These are phyloP conservation scores for Pythium coloratum DNA, from an alignment of 352 stramenopile genomes.

Conservation along the genomic window DNA sequence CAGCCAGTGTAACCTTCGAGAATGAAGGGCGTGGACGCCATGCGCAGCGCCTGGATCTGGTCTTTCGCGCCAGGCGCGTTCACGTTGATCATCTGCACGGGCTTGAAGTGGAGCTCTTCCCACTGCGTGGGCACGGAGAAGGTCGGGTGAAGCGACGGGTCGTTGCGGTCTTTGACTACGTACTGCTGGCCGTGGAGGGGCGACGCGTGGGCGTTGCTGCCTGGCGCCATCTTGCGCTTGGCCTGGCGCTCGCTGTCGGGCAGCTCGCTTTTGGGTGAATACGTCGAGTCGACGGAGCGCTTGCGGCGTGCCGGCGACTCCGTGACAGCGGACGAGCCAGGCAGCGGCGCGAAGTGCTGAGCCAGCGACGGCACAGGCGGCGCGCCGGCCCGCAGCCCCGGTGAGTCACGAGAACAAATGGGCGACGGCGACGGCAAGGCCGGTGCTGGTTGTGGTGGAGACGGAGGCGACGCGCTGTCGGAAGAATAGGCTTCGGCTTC, in stretches of 20 bases:
- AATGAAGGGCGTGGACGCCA: slow-evolving; percentile 70
- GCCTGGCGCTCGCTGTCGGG: neutral
- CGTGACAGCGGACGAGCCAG: neutral
- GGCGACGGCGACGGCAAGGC: neutral
- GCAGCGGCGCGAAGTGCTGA: slow-evolving; percentile 8
- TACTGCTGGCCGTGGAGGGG: slow-evolving; percentile 14
- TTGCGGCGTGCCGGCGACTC: slow-evolving; percentile 15
- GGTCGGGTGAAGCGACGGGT: slow-evolving; percentile 39
- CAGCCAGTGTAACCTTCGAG: slow-evolving; percentile 63
- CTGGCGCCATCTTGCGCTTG: slow-evolving; percentile 18
- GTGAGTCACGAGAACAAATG: neutral
- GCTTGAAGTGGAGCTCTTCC: slow-evolving; percentile 64
- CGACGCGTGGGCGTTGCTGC: slow-evolving; percentile 10
- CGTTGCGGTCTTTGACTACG: slow-evolving; percentile 13
- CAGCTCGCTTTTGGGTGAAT: slow-evolving; percentile 15
- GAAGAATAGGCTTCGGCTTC: neutral
- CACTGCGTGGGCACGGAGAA: slow-evolving; percentile 71
- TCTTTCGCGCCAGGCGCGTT: slow-evolving; percentile 51
- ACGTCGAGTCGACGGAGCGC: slow-evolving; percentile 23
- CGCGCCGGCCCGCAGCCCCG: neutral
- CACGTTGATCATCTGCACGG: slow-evolving; percentile 69
- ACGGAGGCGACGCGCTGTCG: neutral
- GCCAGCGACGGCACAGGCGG: slow-evolving; percentile 9
- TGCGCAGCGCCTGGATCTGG: slow-evolving; percentile 59
- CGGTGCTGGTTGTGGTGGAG: neutral